Conservation (phyloP, 805 yeast species). For the Kodamaea hsintzibuensis region DNA sequence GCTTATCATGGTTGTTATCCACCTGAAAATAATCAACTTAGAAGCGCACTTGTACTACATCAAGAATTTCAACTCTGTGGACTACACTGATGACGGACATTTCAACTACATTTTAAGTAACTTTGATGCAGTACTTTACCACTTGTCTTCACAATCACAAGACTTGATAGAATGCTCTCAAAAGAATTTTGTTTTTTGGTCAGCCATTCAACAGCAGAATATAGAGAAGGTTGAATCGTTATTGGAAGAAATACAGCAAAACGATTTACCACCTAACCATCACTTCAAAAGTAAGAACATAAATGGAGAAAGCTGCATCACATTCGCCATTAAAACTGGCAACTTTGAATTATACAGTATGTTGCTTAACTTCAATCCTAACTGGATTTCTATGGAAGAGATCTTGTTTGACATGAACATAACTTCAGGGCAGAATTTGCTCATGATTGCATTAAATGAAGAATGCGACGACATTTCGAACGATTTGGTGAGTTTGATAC, state of each 20-base stretch:
- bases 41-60: constrained; percentile 68
- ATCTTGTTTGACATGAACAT: constrained; percentile 62
- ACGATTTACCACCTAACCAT: constrained; percentile 27
- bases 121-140: constrained; percentile 76
- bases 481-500: constrained; percentile 45
- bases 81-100: constrained; percentile 49
- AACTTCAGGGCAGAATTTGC: constrained; percentile 51
- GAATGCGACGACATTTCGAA: constrained; percentile 49
- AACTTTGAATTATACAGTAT: constrained; percentile 46
- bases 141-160: constrained; percentile 43
- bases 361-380: constrained; percentile 46
- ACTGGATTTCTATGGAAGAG: constrained; percentile 63
- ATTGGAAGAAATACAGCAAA: constrained; percentile 8
- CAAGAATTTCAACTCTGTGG: constrained; percentile 51
- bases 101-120: constrained; percentile 80
- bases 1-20: constrained; percentile 66
- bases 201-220: constrained; percentile 40
- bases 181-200: constrained; percentile 56
- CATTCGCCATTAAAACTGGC: constrained; percentile 56
- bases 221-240: constrained; percentile 13
- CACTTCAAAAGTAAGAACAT: constrained; percentile 23
- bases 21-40: constrained; percentile 57
- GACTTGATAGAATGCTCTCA: constrained; percentile 44
- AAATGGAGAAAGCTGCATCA: constrained; percentile 71
- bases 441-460: constrained; percentile 61